phyloP scores from a whole-genome alignment of 2,329 filamentous ascomycete genomes.

The Aureobasidium namibiae region DNA sequence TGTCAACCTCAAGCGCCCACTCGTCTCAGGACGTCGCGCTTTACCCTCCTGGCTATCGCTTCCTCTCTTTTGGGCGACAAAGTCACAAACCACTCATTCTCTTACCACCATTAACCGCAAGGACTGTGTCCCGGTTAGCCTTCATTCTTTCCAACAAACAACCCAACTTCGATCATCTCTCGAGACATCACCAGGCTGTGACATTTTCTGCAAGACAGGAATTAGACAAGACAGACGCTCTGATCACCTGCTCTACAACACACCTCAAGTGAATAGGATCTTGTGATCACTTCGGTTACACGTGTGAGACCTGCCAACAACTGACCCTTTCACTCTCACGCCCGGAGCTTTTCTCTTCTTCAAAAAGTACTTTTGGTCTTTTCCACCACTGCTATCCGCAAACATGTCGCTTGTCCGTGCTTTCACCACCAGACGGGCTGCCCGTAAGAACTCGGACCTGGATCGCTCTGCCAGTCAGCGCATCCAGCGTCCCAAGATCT shows the following conservation, averaged over 20 bases:
- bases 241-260: constrained; percentile 7
- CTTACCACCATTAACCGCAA: constrained; percentile 9
- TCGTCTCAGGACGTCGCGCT: constrained; percentile 11
- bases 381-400: constrained; percentile 12
- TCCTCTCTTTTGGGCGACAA: constrained; percentile 11
- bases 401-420: constrained; percentile 58
- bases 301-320: constrained; percentile 9
- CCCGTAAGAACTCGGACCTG: constrained; percentile 46
- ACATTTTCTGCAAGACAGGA: constrained; percentile 10
- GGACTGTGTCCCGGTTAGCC: constrained; percentile 13
- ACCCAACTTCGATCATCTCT: background rate
- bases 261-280: background rate
- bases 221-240: background rate
- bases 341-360: background rate
- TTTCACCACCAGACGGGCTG: constrained; percentile 58
- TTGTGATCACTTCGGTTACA: constrained; percentile 7
- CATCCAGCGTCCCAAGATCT: constrained; percentile 63
- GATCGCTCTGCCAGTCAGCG: constrained; percentile 40
- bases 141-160: constrained; percentile 11
- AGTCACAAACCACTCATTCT: constrained; percentile 9
- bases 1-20: constrained; percentile 6
- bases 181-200: constrained; percentile 3
- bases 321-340: constrained; percentile 9
- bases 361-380: background rate
- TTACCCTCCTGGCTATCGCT: constrained; percentile 1